These are phyloP conservation scores for Paraphaeosphaeria minitans DNA, from an alignment of 2,329 filamentous ascomycete genomes.

Conservation along the genomic window DNA sequence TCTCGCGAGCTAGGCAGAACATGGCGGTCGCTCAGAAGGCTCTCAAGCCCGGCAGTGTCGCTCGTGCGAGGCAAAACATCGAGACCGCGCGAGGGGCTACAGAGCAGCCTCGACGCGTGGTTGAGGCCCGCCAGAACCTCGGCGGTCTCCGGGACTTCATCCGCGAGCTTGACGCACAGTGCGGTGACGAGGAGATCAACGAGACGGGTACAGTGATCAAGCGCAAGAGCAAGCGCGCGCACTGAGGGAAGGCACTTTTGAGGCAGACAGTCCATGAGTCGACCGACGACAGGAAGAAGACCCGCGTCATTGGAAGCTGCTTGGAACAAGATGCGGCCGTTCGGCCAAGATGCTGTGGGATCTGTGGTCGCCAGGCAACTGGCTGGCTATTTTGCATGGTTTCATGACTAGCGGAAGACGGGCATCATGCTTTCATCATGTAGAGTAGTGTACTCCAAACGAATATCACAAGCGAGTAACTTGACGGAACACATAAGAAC, in stretches of 20 bases:
- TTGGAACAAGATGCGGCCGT: neutral
- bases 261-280: neutral
- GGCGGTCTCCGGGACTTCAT: neutral
- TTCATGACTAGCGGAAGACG: neutral
- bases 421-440: neutral
- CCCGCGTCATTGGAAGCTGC: neutral
- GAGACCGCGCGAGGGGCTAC: neutral
- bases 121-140: neutral
- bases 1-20: neutral
- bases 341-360: neutral
- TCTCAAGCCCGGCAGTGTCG: neutral
- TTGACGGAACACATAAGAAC: neutral
- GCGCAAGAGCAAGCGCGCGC: neutral
- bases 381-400: too few species aligned
- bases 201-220: neutral
- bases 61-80: neutral
- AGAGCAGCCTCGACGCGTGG: neutral
- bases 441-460: neutral
- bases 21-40: neutral
- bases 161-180: neutral
- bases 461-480: neutral
- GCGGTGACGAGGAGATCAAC: neutral
- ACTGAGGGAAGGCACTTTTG: neutral
- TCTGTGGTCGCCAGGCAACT: too few species aligned
- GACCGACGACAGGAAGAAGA: neutral